Conservation (phyloP, 139 green algal species). For the Chlamydomonas asymmetrica region DNA sequence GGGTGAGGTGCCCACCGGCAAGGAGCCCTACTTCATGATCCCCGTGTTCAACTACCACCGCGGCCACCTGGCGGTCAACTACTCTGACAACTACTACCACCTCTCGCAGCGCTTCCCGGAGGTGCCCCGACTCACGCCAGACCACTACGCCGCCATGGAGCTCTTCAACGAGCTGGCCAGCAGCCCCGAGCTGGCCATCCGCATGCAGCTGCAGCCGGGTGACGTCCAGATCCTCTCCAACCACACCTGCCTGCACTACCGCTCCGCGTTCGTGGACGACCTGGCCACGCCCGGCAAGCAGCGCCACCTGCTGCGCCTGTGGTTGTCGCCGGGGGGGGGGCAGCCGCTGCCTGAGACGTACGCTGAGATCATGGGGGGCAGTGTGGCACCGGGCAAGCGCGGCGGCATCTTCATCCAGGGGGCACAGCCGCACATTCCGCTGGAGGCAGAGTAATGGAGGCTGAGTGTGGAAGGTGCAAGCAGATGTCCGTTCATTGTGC, state of each 20-base stretch:
- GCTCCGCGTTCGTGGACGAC: slow-evolving; percentile 42
- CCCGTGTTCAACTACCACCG: slow-evolving; percentile 64
- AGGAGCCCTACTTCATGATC: slow-evolving; percentile 60
- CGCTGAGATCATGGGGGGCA: slow-evolving; percentile 44
- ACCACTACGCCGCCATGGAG: slow-evolving; percentile 42
- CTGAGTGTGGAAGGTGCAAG: too few species aligned
- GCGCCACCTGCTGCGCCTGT: slow-evolving; percentile 74
- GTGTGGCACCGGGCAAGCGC: slow-evolving; percentile 31
- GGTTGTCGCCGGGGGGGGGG: slow-evolving; percentile 54
- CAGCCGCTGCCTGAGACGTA: slow-evolving; percentile 56
- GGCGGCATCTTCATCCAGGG: slow-evolving; percentile 50
- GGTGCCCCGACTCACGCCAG: slow-evolving; percentile 40
- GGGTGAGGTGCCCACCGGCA: slow-evolving; percentile 45
- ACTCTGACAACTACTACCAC: slow-evolving; percentile 60
- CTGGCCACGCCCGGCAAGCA: slow-evolving; percentile 36
- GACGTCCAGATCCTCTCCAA: slow-evolving; percentile 75
- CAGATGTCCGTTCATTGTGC: too few species aligned
- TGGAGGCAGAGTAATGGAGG: slow-evolving; percentile 53
- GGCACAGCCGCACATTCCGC: slow-evolving; percentile 26
- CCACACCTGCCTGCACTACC: slow-evolving; percentile 57
- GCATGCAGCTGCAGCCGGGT: slow-evolving; percentile 58
- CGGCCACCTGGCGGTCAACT: slow-evolving; percentile 47
- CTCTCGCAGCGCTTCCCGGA: slow-evolving; percentile 55
- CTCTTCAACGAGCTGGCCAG: slow-evolving; percentile 53
- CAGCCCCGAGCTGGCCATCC: slow-evolving; percentile 46